Evolutionary conservation across 768 basidiomycete species (phyloP).

Genomic region (Postia placenta): DNA sequence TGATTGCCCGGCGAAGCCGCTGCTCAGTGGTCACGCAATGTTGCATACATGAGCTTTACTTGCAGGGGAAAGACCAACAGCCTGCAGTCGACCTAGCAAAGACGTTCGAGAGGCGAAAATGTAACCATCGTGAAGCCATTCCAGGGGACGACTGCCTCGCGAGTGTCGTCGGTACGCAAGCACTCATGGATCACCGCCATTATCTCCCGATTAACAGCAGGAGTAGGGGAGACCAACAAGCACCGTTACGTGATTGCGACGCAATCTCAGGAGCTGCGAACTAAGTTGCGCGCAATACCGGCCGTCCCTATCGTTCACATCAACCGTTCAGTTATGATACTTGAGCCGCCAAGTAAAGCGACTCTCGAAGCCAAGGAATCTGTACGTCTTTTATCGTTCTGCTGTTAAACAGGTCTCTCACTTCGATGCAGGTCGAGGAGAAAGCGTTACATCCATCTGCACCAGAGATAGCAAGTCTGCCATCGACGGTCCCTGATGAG

Average conservation of each 20-base stretch:
- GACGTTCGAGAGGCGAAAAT: constrained; percentile 86
- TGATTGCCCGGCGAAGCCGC: constrained; percentile 35
- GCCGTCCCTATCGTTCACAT: constrained; percentile 89
- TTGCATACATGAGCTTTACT: constrained; percentile 90
- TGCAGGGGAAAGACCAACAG: constrained; percentile 70
- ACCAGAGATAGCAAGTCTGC: constrained; percentile 42
- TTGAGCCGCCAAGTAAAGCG: constrained; percentile 81
- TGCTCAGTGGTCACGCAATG: constrained; percentile 96
- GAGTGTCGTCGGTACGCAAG: constrained; percentile 67
- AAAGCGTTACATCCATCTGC: constrained; percentile 46
- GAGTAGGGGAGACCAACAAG: constrained; percentile 78
- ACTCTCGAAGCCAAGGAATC: constrained; percentile 65
- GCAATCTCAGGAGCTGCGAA: constrained; percentile 70
- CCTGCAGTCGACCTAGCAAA: constrained; percentile 85
- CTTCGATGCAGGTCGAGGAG: constrained; percentile 52
- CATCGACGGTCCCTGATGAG: constrained; percentile 29
- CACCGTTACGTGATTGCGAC: constrained; percentile 90
- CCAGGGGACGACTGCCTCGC: constrained; percentile 77
- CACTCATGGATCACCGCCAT: too few relatives aligned
- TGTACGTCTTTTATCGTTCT: constrained; percentile 29
- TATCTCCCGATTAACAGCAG: too few relatives aligned
- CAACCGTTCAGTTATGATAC: constrained; percentile 87
- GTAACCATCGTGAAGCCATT: constrained; percentile 90
- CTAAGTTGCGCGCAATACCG: constrained; percentile 63
- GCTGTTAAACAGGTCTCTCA: background rate